A percentile compares a stretch with the other conserved stretches of the same genome.
Evolutionary conservation across 805 yeast species (phyloP).

Genomic region (Metschnikowia bowlesiae): DNA sequence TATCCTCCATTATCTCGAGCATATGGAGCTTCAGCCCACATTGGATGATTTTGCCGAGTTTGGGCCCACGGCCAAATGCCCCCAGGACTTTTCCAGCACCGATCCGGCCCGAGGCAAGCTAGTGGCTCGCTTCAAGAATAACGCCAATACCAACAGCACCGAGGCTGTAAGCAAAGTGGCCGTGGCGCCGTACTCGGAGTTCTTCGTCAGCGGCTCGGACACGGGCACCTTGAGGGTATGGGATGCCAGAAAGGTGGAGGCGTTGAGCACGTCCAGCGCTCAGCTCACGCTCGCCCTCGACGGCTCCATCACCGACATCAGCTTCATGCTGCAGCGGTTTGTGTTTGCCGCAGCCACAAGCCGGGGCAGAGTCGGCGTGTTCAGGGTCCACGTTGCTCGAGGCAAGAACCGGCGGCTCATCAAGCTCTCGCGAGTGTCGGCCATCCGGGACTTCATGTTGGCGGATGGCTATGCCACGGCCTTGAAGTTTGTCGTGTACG

Average conservation of each 20-base stretch:
- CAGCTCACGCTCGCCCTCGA: conserved; percentile 40
- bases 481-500: conserved; percentile 38
- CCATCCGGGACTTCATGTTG: conserved; percentile 12
- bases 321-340: conserved; percentile 50
- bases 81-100: conserved; percentile 5
- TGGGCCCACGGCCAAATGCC: conserved; percentile 35
- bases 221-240: conserved; percentile 71
- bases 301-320: conserved; percentile 45
- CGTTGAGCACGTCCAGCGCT: conserved; percentile 48
- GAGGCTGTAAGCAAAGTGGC: conserved; percentile 51
- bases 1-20: conserved; percentile 52
- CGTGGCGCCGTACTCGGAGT: conserved; percentile 57
- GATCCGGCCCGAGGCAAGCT: conserved; percentile 38
- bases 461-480: conserved; percentile 41
- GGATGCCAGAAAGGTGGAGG: conserved; percentile 66
- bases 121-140: conserved; percentile 42
- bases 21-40: conserved; percentile 52
- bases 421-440: conserved; percentile 21
- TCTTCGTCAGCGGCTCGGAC: conserved; percentile 74
- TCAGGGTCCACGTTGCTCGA: conserved; percentile 30
- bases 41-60: conserved; percentile 64
- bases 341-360: conserved; percentile 54
- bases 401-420: conserved; percentile 30
- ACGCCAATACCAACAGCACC: conserved; percentile 53
- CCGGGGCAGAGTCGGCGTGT: conserved; percentile 43